A percentile compares a stretch with the other conserved stretches of the same genome.
phyloP scores from a whole-genome alignment of 805 yeast genomes.

The Yamadazyma sp. region DNA sequence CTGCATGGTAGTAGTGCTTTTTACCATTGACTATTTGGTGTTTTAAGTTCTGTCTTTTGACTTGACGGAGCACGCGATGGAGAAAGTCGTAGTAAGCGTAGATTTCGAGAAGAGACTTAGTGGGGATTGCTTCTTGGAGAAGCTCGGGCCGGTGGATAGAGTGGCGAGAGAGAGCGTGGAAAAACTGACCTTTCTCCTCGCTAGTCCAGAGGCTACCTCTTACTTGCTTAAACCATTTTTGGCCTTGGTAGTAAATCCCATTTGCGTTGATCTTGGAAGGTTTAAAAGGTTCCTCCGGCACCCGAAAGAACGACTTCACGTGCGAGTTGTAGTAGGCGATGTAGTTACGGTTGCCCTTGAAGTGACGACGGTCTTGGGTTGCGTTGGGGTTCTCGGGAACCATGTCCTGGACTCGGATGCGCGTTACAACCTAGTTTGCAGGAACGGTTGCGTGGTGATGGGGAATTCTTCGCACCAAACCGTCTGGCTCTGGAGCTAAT shows the following conservation, averaged over 20 bases:
- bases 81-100: constrained; percentile 44
- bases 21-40: background rate
- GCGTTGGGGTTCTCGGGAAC: too few relatives aligned
- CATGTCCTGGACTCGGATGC: too few relatives aligned
- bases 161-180: constrained; percentile 47
- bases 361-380: constrained; percentile 13
- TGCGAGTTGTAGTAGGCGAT: constrained; percentile 27
- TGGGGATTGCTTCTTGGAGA: constrained; percentile 32
- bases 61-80: constrained; percentile 22
- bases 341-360: constrained; percentile 30
- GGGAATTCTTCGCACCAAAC: too few relatives aligned
- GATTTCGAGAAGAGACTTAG: constrained; percentile 47
- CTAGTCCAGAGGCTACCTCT: constrained; percentile 45
- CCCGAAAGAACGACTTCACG: constrained; percentile 23
- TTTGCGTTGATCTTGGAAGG: constrained; percentile 1
- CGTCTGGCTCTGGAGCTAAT: too few relatives aligned
- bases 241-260: background rate
- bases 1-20: constrained; percentile 1
- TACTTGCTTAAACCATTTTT: background rate
- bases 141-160: constrained; percentile 48
- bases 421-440: too few relatives aligned
- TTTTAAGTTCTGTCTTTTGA: constrained; percentile 3
- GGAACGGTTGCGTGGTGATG: too few relatives aligned
- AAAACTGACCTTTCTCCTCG: constrained; percentile 52
- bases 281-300: constrained; percentile 1